phyloP scores from a whole-genome alignment of 164 flowering plant genomes.

The Nelumbo lutea region DNA sequence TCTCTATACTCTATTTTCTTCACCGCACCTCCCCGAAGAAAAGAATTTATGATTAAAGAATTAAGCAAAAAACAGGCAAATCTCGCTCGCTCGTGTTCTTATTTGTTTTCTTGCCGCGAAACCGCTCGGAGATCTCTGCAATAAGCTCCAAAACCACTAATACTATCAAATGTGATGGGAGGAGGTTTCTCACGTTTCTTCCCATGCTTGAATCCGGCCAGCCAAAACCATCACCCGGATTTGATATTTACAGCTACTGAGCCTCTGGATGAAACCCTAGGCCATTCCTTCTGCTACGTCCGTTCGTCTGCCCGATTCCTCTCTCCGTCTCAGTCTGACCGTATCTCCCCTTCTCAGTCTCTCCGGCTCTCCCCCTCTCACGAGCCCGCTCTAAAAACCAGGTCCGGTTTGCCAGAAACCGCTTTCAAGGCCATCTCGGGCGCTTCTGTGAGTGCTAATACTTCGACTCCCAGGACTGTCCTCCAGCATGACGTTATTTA shows the following conservation, averaged over 20 bases:
- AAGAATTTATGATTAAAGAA: background rate
- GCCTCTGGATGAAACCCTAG: constrained; percentile 90
- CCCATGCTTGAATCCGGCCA: constrained; percentile 16
- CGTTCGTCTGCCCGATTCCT: constrained; percentile 69
- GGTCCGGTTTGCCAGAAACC: constrained; percentile 32
- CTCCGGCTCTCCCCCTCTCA: constrained; percentile 59
- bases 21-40: background rate
- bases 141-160: background rate
- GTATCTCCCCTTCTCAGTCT: constrained; percentile 62
- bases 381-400: constrained; percentile 26
- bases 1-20: background rate
- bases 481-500: constrained; percentile 44
- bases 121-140: constrained; percentile 10
- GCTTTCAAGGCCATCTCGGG: constrained; percentile 85
- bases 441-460: constrained; percentile 90
- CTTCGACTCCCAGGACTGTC: constrained; percentile 71
- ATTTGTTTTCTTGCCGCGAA: constrained; percentile 17
- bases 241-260: constrained; percentile 40
- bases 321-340: constrained; percentile 71
- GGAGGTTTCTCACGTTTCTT: constrained; percentile 26
- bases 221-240: constrained; percentile 27
- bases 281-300: constrained; percentile 96
- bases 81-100: constrained; percentile 1
- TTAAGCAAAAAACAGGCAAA: background rate
- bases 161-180: constrained; percentile 31